A percentile compares a stretch with the other conserved stretches of the same genome.
These are phyloP conservation scores for Tulasnella sp. DNA, from an alignment of 768 basidiomycete species.

Conservation along the genomic window DNA sequence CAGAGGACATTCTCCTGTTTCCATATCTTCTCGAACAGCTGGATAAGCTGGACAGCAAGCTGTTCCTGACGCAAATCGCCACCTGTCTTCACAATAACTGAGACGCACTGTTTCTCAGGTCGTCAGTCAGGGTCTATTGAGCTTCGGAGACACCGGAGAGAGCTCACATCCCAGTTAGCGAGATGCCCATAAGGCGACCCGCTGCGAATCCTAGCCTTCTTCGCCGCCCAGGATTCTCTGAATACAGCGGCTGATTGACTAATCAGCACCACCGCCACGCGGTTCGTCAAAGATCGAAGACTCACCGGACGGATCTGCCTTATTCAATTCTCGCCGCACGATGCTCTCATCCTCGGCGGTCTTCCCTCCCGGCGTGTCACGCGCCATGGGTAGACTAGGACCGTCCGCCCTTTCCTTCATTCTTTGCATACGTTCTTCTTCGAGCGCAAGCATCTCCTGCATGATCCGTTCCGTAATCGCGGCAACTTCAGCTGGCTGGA, in stretches of 20 bases:
- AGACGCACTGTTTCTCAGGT: conserved; percentile 59
- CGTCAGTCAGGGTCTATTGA: not conserved
- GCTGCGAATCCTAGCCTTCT: conserved; percentile 91
- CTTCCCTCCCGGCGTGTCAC: conserved; percentile 27
- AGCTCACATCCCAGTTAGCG: conserved; percentile 43
- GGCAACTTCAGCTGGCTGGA: conserved; percentile 73
- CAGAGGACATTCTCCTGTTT: conserved; percentile 74
- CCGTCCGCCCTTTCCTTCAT: conserved; percentile 40
- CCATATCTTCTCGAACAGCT: conserved; percentile 89
- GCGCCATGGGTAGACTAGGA: conserved; percentile 15
- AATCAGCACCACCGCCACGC: not conserved
- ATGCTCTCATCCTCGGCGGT: conserved; percentile 86
- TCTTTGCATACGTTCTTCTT: conserved; percentile 91
- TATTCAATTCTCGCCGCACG: conserved; percentile 85
- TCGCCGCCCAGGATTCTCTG: conserved; percentile 87
- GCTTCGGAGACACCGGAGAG: not conserved
- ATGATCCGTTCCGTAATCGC: conserved; percentile 93
- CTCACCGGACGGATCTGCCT: conserved; percentile 78
- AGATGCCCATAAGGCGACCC: conserved; percentile 94
- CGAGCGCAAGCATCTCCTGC: conserved; percentile 95
- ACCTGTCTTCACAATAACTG: conserved; percentile 97
- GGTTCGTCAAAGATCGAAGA: not conserved
- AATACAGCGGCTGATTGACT: conserved; percentile 59
- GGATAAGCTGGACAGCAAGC: conserved; percentile 88
- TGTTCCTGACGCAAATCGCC: conserved; percentile 96